Percentiles rank a stretch among this genome's conserved stretches.
phyloP scores from a whole-genome alignment of 768 basidiomycete species.

The Erythrobasidium yunnanense region DNA sequence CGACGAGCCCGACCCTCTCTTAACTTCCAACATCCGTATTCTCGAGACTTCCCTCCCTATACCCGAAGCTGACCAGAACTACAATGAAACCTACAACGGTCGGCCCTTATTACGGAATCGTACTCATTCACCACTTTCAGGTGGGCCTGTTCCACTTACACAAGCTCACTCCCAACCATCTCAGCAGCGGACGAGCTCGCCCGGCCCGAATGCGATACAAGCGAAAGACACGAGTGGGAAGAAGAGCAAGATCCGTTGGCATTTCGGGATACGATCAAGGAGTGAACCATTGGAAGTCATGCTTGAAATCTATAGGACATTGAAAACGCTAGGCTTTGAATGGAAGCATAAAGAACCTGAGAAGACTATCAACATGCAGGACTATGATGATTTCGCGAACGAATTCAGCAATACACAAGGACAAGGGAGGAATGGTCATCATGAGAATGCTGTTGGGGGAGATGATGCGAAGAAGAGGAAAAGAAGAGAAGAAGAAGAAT shows the following conservation, averaged over 20 bases:
- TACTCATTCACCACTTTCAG: not conserved
- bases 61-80: slow-evolving; percentile 2
- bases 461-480: slow-evolving; percentile 39
- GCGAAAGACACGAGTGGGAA: slow-evolving; percentile 53
- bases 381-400: slow-evolving; percentile 36
- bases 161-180: not conserved
- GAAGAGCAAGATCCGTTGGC: slow-evolving; percentile 76
- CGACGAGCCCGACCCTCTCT: slow-evolving; percentile 53
- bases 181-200: slow-evolving; percentile 17
- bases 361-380: slow-evolving; percentile 44
- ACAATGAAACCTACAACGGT: not conserved
- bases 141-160: not conserved
- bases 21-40: slow-evolving; percentile 43
- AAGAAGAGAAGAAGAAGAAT: slow-evolving; percentile 39
- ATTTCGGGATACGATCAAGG: slow-evolving; percentile 90
- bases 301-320: slow-evolving; percentile 90
- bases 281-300: slow-evolving; percentile 87
- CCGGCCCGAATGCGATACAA: slow-evolving; percentile 27
- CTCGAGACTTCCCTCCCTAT: slow-evolving; percentile 32
- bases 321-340: slow-evolving; percentile 84
- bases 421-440: not conserved
- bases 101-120: slow-evolving; percentile 16
- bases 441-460: too few species aligned
- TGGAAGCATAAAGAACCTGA: slow-evolving; percentile 82
- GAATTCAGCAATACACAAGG: too few species aligned